Conservation (phyloP, 2,329 filamentous ascomycete species). For the Didymella glomerata region DNA sequence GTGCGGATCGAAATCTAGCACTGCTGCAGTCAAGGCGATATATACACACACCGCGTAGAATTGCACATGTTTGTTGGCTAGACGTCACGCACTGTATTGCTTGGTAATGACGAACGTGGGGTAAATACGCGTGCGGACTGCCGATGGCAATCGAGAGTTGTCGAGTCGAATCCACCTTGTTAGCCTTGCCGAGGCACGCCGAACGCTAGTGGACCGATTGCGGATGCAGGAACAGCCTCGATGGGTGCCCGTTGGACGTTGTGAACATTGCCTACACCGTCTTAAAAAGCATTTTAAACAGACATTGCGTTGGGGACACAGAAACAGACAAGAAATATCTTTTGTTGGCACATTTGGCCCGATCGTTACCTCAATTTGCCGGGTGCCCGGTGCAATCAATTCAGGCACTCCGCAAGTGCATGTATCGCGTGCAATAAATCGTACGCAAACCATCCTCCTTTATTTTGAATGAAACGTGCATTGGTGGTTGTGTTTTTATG, state of each 20-base stretch:
- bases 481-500: no score
- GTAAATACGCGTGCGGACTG: slow-evolving; percentile 3
- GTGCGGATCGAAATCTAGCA: no score
- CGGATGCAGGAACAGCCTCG: slow-evolving; percentile 8
- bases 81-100: slow-evolving; percentile 18
- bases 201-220: neutral
- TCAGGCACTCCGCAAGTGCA: neutral
- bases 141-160: slow-evolving; percentile 14
- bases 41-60: slow-evolving; percentile 8
- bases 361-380: no score
- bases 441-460: neutral
- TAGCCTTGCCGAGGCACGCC: slow-evolving; percentile 15
- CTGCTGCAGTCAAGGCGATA: neutral
- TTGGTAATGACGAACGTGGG: slow-evolving; percentile 23
- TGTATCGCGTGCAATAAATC: neutral
- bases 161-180: slow-evolving; percentile 12
- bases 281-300: no score
- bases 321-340: neutral
- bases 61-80: slow-evolving; percentile 11
- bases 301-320: no score
- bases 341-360: no score
- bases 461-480: neutral
- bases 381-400: no score
- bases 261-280: neutral
- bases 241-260: no score